Evolutionary conservation across 1,139 yeast species (phyloP).

Genomic region (Kodamaea fungicola): DNA sequence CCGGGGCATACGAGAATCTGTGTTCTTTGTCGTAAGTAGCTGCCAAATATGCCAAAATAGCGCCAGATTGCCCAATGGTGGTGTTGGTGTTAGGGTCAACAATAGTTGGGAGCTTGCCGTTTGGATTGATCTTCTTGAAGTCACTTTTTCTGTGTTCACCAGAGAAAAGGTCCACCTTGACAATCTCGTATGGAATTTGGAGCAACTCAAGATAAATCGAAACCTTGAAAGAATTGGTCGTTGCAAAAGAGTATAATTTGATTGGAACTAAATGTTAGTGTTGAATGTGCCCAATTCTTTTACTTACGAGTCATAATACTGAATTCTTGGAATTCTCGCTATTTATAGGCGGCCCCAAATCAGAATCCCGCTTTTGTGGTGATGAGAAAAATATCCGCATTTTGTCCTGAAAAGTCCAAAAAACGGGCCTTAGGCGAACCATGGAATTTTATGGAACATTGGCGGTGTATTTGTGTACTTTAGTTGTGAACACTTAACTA

Average conservation of each 20-base stretch:
- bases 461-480: no score
- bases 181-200: constrained; percentile 43
- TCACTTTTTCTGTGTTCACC: constrained; percentile 50
- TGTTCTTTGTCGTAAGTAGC: constrained; percentile 54
- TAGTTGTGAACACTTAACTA: no score
- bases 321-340: no score
- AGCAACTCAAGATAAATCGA: constrained; percentile 48
- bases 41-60: constrained; percentile 52
- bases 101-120: constrained; percentile 59
- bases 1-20: constrained; percentile 42
- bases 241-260: constrained; percentile 35
- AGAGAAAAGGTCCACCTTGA: constrained; percentile 34
- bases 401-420: no score
- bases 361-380: no score
- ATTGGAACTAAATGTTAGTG: not conserved
- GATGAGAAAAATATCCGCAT: no score
- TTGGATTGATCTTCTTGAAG: constrained; percentile 54
- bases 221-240: constrained; percentile 57
- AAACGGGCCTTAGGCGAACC: no score
- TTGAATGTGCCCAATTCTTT: no score
- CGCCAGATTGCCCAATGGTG: constrained; percentile 53
- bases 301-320: no score
- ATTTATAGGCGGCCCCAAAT: no score
- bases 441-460: no score
- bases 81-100: constrained; percentile 43